phyloP scores from a whole-genome alignment of 2,329 filamentous ascomycete species.

The Monosporascus cannonballus region DNA sequence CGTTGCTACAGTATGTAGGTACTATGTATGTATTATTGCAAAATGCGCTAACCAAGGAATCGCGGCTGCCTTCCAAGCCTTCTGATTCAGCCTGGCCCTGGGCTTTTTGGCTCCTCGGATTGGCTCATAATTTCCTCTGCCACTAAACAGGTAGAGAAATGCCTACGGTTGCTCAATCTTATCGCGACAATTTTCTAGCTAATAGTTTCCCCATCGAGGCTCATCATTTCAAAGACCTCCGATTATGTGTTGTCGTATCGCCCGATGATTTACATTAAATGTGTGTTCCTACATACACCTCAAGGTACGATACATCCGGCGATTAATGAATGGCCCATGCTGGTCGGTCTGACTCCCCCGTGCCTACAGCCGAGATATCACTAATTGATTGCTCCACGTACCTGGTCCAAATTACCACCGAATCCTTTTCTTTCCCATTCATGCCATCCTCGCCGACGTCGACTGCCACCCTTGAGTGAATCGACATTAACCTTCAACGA shows the following conservation, averaged over 20 bases:
- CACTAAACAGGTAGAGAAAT: not conserved
- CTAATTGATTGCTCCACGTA: not conserved
- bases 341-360: no score
- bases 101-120: not conserved
- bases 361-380: not conserved
- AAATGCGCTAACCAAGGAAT: no score
- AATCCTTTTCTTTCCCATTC: not conserved
- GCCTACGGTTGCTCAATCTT: not conserved
- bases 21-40: no score
- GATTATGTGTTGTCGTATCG: no score
- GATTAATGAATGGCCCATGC: no score
- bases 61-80: not conserved
- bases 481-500: conserved; percentile 11
- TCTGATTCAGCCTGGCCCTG: not conserved
- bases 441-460: not conserved
- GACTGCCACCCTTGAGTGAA: not conserved
- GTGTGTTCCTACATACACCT: no score
- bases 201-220: not conserved
- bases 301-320: no score
- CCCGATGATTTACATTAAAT: no score
- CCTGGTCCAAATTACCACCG: not conserved
- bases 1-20: no score
- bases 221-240: no score
- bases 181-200: not conserved
- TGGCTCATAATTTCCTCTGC: not conserved